phyloP scores from a whole-genome alignment of 2,329 filamentous ascomycete species.

The Fusarium musae region DNA sequence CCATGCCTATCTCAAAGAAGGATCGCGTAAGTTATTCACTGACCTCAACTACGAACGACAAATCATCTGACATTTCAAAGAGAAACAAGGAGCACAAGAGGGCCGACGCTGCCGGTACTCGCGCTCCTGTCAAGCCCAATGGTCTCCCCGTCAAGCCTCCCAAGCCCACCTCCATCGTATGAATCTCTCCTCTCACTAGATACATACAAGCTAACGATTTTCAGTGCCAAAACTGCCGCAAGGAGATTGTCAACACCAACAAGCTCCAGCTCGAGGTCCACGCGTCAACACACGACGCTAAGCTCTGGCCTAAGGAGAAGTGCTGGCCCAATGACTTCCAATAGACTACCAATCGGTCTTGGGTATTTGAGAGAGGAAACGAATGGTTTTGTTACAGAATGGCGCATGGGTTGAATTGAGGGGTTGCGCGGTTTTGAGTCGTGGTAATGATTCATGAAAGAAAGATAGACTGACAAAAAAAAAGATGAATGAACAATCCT shows the following conservation, averaged over 20 bases:
- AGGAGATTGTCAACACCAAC: slow-evolving; percentile 63
- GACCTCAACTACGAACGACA: accelerated
- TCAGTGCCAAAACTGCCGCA: slow-evolving; percentile 62
- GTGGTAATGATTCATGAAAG: slow-evolving; percentile 26
- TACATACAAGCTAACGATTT: too few species aligned
- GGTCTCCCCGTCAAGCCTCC: slow-evolving; percentile 65
- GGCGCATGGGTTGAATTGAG: not conserved
- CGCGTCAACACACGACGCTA: slow-evolving; percentile 61
- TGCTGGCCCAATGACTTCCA: slow-evolving; percentile 65
- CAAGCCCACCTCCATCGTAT: slow-evolving; percentile 53
- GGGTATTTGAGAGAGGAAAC: too few species aligned
- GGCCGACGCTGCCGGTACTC: slow-evolving; percentile 64
- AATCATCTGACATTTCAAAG: slow-evolving; percentile 42
- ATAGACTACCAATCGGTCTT: not conserved
- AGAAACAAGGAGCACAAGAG: slow-evolving; percentile 66
- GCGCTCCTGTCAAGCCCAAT: slow-evolving; percentile 64
- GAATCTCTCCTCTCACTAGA: too few species aligned
- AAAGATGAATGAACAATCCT: not conserved
- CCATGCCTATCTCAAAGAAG: slow-evolving; percentile 48
- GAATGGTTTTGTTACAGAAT: not conserved
- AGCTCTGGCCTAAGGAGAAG: slow-evolving; percentile 66
- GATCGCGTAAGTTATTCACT: slow-evolving; percentile 25
- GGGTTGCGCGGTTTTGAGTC: not conserved
- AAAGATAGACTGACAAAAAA: slow-evolving; percentile 3
- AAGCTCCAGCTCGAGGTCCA: slow-evolving; percentile 63